phyloP scores from a whole-genome alignment of 768 basidiomycete genomes.

The Collybia mongolica region DNA sequence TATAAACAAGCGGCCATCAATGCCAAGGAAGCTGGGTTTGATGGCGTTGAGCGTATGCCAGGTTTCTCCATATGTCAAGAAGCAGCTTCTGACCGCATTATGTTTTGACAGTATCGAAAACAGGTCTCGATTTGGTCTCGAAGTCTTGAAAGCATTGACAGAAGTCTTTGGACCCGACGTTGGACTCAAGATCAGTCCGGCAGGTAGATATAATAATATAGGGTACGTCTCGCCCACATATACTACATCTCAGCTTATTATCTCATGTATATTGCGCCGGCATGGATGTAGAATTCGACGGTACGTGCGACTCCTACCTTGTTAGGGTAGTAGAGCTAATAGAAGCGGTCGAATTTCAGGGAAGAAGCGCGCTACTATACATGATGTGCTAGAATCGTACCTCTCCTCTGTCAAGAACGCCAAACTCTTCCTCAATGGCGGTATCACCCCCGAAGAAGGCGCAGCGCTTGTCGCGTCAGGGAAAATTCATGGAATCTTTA shows the following conservation, averaged over 20 bases:
- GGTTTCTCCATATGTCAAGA: too few relatives aligned
- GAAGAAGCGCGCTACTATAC: slow-evolving; percentile 29
- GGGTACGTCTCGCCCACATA: slow-evolving; percentile 23
- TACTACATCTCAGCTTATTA: background rate
- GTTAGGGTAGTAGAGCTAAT: background rate
- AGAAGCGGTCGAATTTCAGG: slow-evolving; percentile 17
- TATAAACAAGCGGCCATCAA: slow-evolving; percentile 45
- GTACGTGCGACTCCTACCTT: slow-evolving; percentile 14
- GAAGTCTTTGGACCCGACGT: slow-evolving; percentile 45
- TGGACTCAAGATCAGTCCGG: slow-evolving; percentile 42
- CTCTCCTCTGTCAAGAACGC: slow-evolving; percentile 32
- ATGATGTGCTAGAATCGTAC: slow-evolving; percentile 41
- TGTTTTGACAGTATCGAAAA: slow-evolving; percentile 40
- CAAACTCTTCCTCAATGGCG: slow-evolving; percentile 36
- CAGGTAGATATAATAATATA: slow-evolving; percentile 44
- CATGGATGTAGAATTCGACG: slow-evolving; percentile 26
- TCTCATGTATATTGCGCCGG: background rate
- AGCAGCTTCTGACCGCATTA: too few relatives aligned
- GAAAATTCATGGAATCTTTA: slow-evolving; percentile 33
- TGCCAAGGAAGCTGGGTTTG: slow-evolving; percentile 53
- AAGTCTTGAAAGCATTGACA: slow-evolving; percentile 41
- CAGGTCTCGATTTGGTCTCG: slow-evolving; percentile 52
- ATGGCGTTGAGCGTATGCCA: slow-evolving; percentile 47
- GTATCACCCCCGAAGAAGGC: slow-evolving; percentile 34
- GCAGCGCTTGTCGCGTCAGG: slow-evolving; percentile 29